Evolutionary conservation across 2,329 filamentous ascomycete species (phyloP), one percentile per base, ranked within the genome.

Genomic region (Salinomyces thailandicus): DNA sequence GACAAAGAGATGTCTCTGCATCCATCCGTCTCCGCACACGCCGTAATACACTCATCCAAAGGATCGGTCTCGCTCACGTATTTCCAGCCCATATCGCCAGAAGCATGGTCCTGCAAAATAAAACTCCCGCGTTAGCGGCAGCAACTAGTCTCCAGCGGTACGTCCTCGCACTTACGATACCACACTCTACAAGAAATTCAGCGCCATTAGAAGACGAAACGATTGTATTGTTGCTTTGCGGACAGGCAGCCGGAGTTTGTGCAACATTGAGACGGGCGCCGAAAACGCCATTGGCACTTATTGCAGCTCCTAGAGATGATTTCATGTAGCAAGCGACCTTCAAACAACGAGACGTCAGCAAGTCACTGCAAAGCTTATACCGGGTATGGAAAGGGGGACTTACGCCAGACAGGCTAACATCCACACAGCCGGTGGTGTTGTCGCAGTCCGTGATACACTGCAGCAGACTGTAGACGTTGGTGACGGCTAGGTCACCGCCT

Each of bases 281-380:
- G 14, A 14, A 24, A 15, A 39, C 31, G 17, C 37, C 37, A n/a
- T n/a, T 6, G 7, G 37, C 33, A 18, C 15, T 14, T n/a, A 18
- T 12, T 24, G 37, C 32, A 5, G 24, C n/a, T 8, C 18, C 32
- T 9, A 42, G 36, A 5, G 37, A 42, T 11, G 33, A 45, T 48
- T 57, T 57, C 36, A 54, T 39, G 41, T 55, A 37, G 17, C 35
- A 37, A 13, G 35, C 27, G 19, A n/a, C 15, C 16, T 26, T n/a
- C n/a, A n/a, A n/a, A n/a, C n/a, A n/a, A n/a, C n/a, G n/a, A n/a
- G n/a, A n/a, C n/a, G n/a, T n/a, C n/a, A n/a, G n/a, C n/a, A n/a
- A n/a, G n/a, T n/a, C n/a, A n/a, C n/a, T n/a, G n/a, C n/a, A n/a
- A n/a, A n/a, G n/a, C n/a, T n/a, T n/a, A n/a, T n/a, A n/a, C n/a